phyloP scores from a whole-genome alignment of 176 grass and related monocot species.

The Ensete glaucum region DNA sequence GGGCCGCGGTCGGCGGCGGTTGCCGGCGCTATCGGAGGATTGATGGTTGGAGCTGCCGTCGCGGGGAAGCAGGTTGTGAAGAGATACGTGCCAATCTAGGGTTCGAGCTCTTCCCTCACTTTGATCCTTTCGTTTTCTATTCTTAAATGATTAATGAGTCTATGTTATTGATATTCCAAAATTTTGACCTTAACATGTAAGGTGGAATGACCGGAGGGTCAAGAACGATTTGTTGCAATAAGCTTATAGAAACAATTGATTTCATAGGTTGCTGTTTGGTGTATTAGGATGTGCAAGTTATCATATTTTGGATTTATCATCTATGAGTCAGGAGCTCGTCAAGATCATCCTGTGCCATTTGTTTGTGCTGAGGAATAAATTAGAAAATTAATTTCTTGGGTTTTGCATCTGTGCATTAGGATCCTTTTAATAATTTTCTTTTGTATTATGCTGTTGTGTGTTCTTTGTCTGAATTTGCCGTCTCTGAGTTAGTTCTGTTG shows the following conservation, averaged over 20 bases:
- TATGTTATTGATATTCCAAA: neutral
- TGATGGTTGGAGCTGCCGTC: slow-evolving; percentile 47
- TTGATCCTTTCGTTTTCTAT: neutral
- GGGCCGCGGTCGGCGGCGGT: slow-evolving; percentile 44
- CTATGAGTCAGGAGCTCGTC: neutral
- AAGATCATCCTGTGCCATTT: neutral
- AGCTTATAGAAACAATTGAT: neutral
- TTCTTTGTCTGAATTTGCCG: neutral
- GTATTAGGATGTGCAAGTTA: neutral
- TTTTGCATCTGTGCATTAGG: neutral
- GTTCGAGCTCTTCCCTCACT: neutral
- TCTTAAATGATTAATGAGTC: neutral
- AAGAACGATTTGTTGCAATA: slow-evolving; percentile 3
- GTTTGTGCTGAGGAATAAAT: neutral
- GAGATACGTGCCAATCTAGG: slow-evolving; percentile 37
- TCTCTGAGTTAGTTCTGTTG: neutral
- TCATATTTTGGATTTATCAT: neutral
- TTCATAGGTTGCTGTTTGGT: neutral
- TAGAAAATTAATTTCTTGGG: neutral
- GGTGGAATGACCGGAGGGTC: neutral
- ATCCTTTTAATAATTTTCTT: neutral
- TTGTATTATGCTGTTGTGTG: neutral
- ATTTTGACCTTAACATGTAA: slow-evolving; percentile 11
- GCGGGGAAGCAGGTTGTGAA: slow-evolving; percentile 30
- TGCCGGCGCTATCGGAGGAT: slow-evolving; percentile 39